Percentiles rank a stretch among this genome's conserved stretches.
Evolutionary conservation across 2,329 filamentous ascomycete species (phyloP).

Genomic region (Apiospora aurea): DNA sequence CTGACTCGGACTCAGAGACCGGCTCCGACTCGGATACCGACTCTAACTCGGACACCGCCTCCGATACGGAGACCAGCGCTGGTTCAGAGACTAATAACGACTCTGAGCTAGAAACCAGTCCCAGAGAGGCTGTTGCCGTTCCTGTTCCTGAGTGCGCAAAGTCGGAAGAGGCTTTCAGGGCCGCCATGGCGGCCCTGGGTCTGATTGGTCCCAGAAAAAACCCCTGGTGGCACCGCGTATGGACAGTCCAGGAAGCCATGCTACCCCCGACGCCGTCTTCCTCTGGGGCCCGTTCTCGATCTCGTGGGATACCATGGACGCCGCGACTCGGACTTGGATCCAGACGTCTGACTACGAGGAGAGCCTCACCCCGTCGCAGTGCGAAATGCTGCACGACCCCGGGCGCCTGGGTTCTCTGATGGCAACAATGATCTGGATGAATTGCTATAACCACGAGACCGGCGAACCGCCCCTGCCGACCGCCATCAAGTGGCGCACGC

Average conservation of each 20-base stretch:
- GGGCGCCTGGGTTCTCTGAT: not conserved
- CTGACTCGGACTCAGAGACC: not conserved
- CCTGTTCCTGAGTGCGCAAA: not conserved
- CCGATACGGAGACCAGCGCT: not conserved
- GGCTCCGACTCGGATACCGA: not conserved
- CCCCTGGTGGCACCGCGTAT: constrained; percentile 19
- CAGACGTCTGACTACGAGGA: not conserved
- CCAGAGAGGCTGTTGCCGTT: not conserved
- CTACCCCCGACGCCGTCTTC: not conserved
- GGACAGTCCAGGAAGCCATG: constrained; percentile 22
- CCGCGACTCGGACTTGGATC: not conserved
- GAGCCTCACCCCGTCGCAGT: not conserved
- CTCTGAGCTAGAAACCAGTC: not conserved
- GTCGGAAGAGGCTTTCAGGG: not conserved
- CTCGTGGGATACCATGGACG: not conserved
- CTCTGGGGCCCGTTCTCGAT: constrained; percentile 19
- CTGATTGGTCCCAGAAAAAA: not conserved
- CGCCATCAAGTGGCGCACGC: constrained; percentile 1
- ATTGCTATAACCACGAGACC: not conserved
- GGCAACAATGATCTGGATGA: not conserved
- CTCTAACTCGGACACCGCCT: not conserved
- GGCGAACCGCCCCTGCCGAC: not conserved
- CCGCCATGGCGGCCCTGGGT: not conserved
- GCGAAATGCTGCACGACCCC: not conserved
- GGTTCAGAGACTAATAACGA: not conserved